Evolutionary conservation across 768 basidiomycete genomes (phyloP), one percentile per base, ranked within the genome.

Genomic region (Scleroderma bovista): DNA sequence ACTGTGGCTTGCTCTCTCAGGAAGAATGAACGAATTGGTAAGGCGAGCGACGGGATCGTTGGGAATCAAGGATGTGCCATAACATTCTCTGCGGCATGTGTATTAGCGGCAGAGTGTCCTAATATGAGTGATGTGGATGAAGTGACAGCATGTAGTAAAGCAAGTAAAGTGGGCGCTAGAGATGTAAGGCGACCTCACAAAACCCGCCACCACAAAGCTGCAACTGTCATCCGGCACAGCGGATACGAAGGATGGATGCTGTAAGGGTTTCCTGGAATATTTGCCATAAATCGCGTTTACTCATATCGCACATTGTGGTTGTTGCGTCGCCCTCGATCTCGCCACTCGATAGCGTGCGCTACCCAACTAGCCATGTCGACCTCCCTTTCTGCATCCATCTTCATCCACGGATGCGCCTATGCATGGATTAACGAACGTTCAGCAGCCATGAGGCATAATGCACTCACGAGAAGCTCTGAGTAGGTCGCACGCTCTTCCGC

Each of bases 361-460:
- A 93, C 88, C 93, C 93, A 97, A 11, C 72, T 79, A 29, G 73
- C 75, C 91, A 96, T 93, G 62, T 95, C 87, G 16, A 93, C 88
- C 7, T 82, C 69, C 6, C 81, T 73, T 15, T 69, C 67, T 8
- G 60, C 63, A 51, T 91, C 86, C 24, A 74, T 73, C 16, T 71
- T 69, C 44, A 95, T 75, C 77, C 90, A 95, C 0, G 88, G 85
- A 65, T 94, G 91, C 47, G 81, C 78, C 84, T 86, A 59, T 15
- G 15, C 12, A 37, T 11, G 37, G 17, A 29, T 48, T 50, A 56
- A 56, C 11, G 37, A 20, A 1, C 36, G 3, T 34, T 39, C 24
- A 46, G 37, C 26, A n/a, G 17, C 24, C 23, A 37, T 9, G 11
- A 15, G 6, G 32, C 20, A 15, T 22, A 55, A 10, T 10, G 40